Conservation (phyloP, 2,329 filamentous ascomycete genomes). For the Hymenoscyphus occultus region DNA sequence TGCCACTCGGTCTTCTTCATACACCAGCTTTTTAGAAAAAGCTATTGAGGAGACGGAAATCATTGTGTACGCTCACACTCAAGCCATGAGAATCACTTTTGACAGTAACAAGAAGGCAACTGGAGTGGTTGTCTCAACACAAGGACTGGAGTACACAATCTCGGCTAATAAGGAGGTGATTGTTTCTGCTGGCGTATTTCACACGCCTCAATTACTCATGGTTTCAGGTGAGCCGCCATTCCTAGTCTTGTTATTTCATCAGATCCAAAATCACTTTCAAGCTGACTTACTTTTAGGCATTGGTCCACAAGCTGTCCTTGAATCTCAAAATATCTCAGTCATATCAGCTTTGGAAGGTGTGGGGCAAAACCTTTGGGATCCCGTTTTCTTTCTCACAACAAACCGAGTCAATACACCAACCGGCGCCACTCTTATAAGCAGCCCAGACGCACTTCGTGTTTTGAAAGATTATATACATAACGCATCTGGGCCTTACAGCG, state of each 20-base stretch:
- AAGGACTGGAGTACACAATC: conserved; percentile 19
- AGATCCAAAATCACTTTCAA: conserved; percentile 45
- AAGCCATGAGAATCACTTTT: conserved; percentile 22
- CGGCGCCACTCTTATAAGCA: conserved; percentile 3
- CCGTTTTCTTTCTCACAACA: conserved; percentile 30
- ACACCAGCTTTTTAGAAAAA: conserved; percentile 14
- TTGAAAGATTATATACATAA: conserved; percentile 17
- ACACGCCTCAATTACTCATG: conserved; percentile 46
- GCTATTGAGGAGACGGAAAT: conserved; percentile 13
- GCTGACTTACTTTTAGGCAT: conserved; percentile 45
- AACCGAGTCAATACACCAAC: conserved; percentile 34
- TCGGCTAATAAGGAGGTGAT: conserved; percentile 37
- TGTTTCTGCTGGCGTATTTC: conserved; percentile 48
- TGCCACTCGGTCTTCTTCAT: conserved; percentile 20
- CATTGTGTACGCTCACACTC: conserved; percentile 20
- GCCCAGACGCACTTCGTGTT: conserved; percentile 8
- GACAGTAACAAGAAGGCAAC: conserved; percentile 38
- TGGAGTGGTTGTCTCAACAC: conserved; percentile 39
- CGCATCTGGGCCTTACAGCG: conserved; percentile 16
- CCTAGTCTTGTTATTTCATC: conserved; percentile 44
- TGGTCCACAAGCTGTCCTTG: conserved; percentile 43
- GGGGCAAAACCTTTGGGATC: conserved; percentile 47
- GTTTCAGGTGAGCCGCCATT: conserved; percentile 17
- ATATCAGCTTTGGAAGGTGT: conserved; percentile 48
- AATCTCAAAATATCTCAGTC: conserved; percentile 43